Conservation (phyloP, 139 green algal species). For the Helicosporidium sp. region DNA sequence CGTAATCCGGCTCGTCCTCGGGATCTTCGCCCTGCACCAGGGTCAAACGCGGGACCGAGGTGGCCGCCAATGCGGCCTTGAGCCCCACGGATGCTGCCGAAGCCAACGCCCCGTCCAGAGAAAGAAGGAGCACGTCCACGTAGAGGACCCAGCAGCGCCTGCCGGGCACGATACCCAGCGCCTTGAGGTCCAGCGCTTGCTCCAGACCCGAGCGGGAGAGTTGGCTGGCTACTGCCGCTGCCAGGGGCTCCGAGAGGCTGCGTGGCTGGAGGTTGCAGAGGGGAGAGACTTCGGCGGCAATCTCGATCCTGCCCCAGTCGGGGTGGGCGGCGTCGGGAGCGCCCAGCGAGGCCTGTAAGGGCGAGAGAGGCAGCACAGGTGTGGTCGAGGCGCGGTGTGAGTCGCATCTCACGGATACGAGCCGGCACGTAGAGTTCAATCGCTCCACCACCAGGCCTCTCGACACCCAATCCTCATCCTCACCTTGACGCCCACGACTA, state of each 20-base stretch:
- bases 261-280: conserved; percentile 52
- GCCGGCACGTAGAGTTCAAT: not conserved
- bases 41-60: conserved; percentile 2
- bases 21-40: not conserved
- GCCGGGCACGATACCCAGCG: conserved; percentile 48
- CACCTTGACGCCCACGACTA: conserved; percentile 65
- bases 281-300: conserved; percentile 56
- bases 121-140: conserved; percentile 64
- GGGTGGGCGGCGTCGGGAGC: conserved; percentile 16
- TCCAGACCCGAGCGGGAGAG: not conserved
- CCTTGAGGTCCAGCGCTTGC: conserved; percentile 32
- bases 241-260: conserved; percentile 32
- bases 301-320: conserved; percentile 32
- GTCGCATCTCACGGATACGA: too few relatives aligned
- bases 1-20: conserved; percentile 11
- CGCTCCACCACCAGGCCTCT: not conserved
- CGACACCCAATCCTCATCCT: conserved; percentile 5
- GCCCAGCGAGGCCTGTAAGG: conserved; percentile 33
- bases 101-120: conserved; percentile 57
- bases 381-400: not conserved
- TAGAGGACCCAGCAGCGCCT: conserved; percentile 64
- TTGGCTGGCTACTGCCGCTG: not conserved
- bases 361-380: not conserved
- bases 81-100: conserved; percentile 39
- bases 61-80: not conserved